Evolutionary conservation across 2,329 filamentous ascomycete species (phyloP).

Genomic region (Passalora sequoiae): DNA sequence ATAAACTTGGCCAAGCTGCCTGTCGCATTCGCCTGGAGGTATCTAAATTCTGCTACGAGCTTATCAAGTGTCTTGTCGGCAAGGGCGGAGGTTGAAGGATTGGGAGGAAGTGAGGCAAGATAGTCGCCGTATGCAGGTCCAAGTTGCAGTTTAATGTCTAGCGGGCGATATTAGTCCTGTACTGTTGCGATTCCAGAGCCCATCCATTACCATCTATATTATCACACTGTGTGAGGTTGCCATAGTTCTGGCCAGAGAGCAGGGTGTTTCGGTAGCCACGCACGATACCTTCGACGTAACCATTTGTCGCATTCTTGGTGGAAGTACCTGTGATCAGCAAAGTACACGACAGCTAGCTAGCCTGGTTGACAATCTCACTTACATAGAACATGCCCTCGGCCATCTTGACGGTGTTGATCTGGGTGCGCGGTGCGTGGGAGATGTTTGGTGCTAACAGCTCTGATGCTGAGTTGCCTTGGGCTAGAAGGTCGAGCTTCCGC

Average conservation of each 20-base stretch:
- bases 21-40: slow-evolving; percentile 87
- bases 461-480: not conserved
- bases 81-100: slow-evolving; percentile 91
- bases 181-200: slow-evolving; percentile 10
- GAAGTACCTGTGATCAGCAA: slow-evolving; percentile 31
- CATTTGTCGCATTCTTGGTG: slow-evolving; percentile 49
- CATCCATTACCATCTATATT: slow-evolving; percentile 73
- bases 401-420: slow-evolving; percentile 31
- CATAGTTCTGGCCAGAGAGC: slow-evolving; percentile 84
- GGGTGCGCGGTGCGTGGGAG: not conserved
- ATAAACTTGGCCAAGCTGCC: slow-evolving; percentile 91
- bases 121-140: slow-evolving; percentile 96
- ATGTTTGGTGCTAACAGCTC: not conserved
- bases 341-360: slow-evolving; percentile 17
- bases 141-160: slow-evolving; percentile 96
- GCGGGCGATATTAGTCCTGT: not conserved
- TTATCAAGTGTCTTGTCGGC: slow-evolving; percentile 96
- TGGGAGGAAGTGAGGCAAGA: slow-evolving; percentile 85
- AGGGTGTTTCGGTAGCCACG: slow-evolving; percentile 94
- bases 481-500: no score
- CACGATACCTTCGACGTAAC: slow-evolving; percentile 95
- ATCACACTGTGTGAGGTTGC: slow-evolving; percentile 95
- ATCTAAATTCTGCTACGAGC: slow-evolving; percentile 94
- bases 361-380: slow-evolving; percentile 32
- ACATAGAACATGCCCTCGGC: slow-evolving; percentile 41